Percentiles rank a stretch among this genome's conserved stretches.
These are phyloP conservation scores for Emmonsiellopsis sp. DNA, from an alignment of 2,329 filamentous ascomycete genomes.

Conservation along the genomic window DNA sequence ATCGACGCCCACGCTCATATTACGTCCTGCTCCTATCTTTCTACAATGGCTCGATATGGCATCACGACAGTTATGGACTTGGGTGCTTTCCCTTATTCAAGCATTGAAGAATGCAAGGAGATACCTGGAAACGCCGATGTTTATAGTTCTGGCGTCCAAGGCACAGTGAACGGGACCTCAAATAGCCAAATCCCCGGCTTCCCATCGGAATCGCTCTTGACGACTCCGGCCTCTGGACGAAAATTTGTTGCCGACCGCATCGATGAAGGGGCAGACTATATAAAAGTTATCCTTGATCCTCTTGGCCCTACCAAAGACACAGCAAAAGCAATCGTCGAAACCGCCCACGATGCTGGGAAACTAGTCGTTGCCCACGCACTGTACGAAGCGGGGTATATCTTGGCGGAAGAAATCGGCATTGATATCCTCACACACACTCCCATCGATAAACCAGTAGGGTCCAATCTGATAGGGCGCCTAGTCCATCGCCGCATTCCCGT, in stretches of 20 bases:
- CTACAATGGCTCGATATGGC: background rate
- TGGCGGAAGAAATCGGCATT: background rate
- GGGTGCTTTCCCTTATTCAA: background rate
- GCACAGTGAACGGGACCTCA: constrained; percentile 2
- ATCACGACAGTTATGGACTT: background rate
- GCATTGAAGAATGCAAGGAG: background rate
- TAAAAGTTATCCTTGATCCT: constrained; percentile 14
- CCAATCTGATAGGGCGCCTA: background rate
- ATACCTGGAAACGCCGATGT: constrained; percentile 1
- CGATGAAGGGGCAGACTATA: constrained; percentile 13
- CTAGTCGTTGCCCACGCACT: constrained; percentile 9
- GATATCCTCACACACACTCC: background rate
- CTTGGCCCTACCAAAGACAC: constrained; percentile 13
- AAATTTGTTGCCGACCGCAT: constrained; percentile 10
- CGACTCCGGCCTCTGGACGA: background rate
- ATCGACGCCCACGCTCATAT: constrained; percentile 7
- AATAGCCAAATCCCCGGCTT: constrained; percentile 8
- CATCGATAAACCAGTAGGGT: background rate
- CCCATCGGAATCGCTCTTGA: constrained; percentile 1
- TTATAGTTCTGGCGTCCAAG: constrained; percentile 1
- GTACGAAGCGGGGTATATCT: background rate
- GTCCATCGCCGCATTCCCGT: background rate
- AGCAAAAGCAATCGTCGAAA: constrained; percentile 9
- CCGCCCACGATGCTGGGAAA: constrained; percentile 9
- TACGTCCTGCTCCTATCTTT: background rate